Percentiles rank a stretch among this genome's conserved stretches.
Evolutionary conservation across 768 basidiomycete genomes (phyloP).

Genomic region (Polyporus arcularius): DNA sequence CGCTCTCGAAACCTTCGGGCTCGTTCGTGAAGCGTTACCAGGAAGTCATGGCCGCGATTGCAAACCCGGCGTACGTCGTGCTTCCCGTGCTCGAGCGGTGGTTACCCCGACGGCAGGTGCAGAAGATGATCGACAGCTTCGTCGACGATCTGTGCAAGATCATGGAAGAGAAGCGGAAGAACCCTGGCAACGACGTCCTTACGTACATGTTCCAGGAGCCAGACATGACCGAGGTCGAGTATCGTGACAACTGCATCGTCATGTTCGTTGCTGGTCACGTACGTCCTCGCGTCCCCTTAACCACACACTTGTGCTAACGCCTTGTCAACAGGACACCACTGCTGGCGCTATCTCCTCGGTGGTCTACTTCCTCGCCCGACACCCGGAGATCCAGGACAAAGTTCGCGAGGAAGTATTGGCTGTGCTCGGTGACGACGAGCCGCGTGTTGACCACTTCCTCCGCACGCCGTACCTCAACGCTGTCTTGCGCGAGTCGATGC

Average conservation of each 20-base stretch:
- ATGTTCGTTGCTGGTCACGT: constrained; percentile 45
- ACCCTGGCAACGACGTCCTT: constrained; percentile 13
- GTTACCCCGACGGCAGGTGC: constrained; percentile 7
- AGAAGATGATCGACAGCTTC: constrained; percentile 8
- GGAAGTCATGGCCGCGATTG: constrained; percentile 14
- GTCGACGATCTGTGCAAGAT: constrained; percentile 5
- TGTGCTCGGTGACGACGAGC: constrained; percentile 32
- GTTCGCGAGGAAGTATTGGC: constrained; percentile 39
- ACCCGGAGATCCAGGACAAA: constrained; percentile 38
- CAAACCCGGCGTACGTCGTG: constrained; percentile 10
- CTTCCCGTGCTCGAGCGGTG: constrained; percentile 14
- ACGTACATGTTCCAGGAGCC: constrained; percentile 17
- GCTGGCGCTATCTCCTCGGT: constrained; percentile 40
- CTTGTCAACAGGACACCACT: constrained; percentile 36
- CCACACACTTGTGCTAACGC: background rate
- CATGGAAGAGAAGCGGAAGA: constrained; percentile 8
- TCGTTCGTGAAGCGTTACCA: constrained; percentile 16
- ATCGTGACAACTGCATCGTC: constrained; percentile 39
- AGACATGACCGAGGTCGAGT: constrained; percentile 30
- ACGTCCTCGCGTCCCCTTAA: constrained; percentile 3
- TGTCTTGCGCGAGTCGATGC: constrained; percentile 42
- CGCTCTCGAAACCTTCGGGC: constrained; percentile 11
- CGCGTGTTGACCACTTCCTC: constrained; percentile 31
- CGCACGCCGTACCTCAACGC: constrained; percentile 36
- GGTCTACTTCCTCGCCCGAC: constrained; percentile 39